A percentile compares a stretch with the other conserved stretches of the same genome.
These are phyloP conservation scores for Fusarium humuli DNA, from an alignment of 2,329 filamentous ascomycete species.

Conservation along the genomic window DNA sequence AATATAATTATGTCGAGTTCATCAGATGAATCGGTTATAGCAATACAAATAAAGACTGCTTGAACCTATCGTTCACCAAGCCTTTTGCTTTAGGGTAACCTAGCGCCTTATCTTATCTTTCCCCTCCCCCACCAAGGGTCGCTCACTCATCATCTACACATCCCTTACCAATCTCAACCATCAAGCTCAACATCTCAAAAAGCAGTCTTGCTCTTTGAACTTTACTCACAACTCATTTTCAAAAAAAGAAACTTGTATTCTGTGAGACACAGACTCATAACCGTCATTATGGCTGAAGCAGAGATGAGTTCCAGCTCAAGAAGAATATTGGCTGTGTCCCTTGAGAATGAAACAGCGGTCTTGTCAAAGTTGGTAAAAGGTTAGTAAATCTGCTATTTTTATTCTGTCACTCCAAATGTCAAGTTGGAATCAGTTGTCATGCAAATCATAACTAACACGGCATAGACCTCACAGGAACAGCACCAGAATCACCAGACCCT, in stretches of 20 bases:
- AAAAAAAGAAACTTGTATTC: fast-evolving
- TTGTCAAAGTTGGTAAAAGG: conserved; percentile 66
- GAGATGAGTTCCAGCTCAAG: conserved; percentile 49
- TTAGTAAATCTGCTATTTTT: conserved; percentile 41
- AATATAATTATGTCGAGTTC: too few species aligned
- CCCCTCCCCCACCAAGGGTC: conserved; percentile 10
- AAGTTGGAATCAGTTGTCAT: background rate
- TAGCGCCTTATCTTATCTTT: conserved; percentile 33
- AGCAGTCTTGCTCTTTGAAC: background rate
- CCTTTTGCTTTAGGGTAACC: conserved; percentile 5
- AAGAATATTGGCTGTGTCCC: conserved; percentile 69
- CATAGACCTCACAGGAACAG: conserved; percentile 65
- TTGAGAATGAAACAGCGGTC: conserved; percentile 59
- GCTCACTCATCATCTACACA: conserved; percentile 39
- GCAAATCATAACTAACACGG: conserved; percentile 6
- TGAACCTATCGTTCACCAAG: too few species aligned
- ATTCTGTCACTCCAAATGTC: background rate
- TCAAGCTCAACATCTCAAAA: conserved; percentile 9
- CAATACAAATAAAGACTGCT: too few species aligned
- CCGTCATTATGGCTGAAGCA: conserved; percentile 34
- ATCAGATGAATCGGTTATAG: too few species aligned
- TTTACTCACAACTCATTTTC: too few species aligned
- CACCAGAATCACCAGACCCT: conserved; percentile 52
- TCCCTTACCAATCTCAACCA: conserved; percentile 32
- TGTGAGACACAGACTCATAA: fast-evolving